Evolutionary conservation across 768 basidiomycete genomes (phyloP), one percentile per base, ranked within the genome.

Genomic region (Mycena olivaceomarginata): DNA sequence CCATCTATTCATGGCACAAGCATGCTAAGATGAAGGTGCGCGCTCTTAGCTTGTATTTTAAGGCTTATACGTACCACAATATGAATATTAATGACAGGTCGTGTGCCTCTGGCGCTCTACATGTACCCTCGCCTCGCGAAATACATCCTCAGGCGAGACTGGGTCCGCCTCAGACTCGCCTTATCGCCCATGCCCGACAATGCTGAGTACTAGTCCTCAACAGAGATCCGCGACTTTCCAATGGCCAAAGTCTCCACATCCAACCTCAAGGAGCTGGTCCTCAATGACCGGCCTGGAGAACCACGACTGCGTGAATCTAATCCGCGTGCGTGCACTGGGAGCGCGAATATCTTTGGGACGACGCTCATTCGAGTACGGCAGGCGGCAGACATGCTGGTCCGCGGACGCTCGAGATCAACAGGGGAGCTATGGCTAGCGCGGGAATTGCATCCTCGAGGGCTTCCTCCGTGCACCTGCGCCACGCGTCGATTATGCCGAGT

Each of bases 161-260:
- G 67, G 94, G 95, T 93, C 59, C 76, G 66, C 25, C 48, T 37
- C 16, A 31, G 31, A 31, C 31, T 31, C 31, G 37, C 90, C 51
- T 70, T 64, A 70, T 48, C 62, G 59, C 63, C 31, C 31, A 41
- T 70, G 39, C 16, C 64, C 40, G 56, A n/a, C 59, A 22, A 25
- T 48, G 15, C 31, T 59, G 67, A 22, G 70, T 15, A 31, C 41
- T 43, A 11, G 16, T 15, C 8, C 7, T 16, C 81, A 3, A 31
- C 31, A 96, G 95, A 93, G 76, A 92, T 96, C 60, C 90, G 94
- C 77, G 93, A 93, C 77, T 96, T 95, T 80, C 94, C 95, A 1
- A 31, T 31, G 31, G 31, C 31, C 0, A 94, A 93, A 79, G 88
- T 95, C 79, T 94, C 95, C 0, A 94, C 93, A 80, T 88, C 85